phyloP scores from a whole-genome alignment of 176 grass and related monocot genomes.

The Carex myosuroides region DNA sequence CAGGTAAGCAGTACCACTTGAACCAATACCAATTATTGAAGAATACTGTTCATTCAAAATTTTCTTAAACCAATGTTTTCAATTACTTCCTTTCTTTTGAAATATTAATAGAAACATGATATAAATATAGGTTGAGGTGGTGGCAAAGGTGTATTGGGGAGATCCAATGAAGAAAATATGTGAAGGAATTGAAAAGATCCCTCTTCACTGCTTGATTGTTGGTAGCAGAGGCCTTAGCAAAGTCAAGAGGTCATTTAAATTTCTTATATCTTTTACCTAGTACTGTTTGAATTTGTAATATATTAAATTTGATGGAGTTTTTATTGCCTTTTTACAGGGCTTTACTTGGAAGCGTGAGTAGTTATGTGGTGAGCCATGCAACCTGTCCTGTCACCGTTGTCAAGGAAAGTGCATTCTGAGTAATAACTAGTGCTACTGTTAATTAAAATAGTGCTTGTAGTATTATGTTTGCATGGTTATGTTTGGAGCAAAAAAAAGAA shows the following conservation, averaged over 20 bases:
- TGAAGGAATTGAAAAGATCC: conserved; percentile 41
- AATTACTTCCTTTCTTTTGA: neutral
- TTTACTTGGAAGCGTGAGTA: conserved; percentile 72
- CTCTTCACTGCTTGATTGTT: conserved; percentile 43
- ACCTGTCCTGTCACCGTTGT: conserved; percentile 65
- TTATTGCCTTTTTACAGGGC: conserved; percentile 35
- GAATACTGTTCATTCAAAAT: neutral
- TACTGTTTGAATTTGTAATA: neutral
- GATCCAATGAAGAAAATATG: conserved; percentile 46
- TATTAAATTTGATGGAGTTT: neutral
- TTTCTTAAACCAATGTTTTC: neutral
- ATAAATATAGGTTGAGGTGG: conserved; percentile 44
- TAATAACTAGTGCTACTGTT: neutral
- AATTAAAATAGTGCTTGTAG: neutral
- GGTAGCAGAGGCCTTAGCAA: conserved; percentile 63
- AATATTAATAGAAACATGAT: neutral
- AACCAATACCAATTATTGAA: neutral
- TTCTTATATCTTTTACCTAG: neutral
- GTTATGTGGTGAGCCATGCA: conserved; percentile 40
- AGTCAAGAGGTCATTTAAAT: conserved; percentile 47
- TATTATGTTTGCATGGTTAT: neutral
- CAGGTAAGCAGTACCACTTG: conserved; percentile 27
- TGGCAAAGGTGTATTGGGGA: conserved; percentile 54
- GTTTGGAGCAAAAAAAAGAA: neutral
- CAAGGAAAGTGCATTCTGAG: conserved; percentile 30